Conservation (phyloP, 768 basidiomycete species). For the Chalciporus piperatus region DNA sequence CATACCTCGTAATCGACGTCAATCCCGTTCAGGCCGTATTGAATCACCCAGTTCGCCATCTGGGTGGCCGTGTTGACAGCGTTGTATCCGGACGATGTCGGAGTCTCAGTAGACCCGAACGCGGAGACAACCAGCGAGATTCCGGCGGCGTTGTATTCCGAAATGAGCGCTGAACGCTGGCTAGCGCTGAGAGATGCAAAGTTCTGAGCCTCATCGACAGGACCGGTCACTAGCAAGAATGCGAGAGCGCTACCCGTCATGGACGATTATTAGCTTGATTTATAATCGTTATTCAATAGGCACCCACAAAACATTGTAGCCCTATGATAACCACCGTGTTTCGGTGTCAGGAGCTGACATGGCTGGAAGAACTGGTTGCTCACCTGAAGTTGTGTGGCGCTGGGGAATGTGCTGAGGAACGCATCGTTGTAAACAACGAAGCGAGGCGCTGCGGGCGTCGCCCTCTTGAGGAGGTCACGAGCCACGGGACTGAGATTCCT, state of each 20-base stretch:
- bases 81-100: slow-evolving; percentile 38
- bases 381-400: slow-evolving; percentile 43
- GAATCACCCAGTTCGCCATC: slow-evolving; percentile 43
- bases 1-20: slow-evolving; percentile 50
- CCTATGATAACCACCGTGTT: slow-evolving; percentile 12
- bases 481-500: slow-evolving; percentile 19
- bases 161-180: slow-evolving; percentile 39
- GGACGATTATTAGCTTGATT: no score
- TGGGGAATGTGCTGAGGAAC: slow-evolving; percentile 44
- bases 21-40: slow-evolving; percentile 46
- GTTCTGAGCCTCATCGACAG: slow-evolving; percentile 44
- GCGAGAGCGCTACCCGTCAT: slow-evolving; percentile 32
- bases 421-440: slow-evolving; percentile 42
- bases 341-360: background rate
- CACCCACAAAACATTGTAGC: slow-evolving; percentile 35
- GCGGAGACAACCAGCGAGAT: slow-evolving; percentile 54
- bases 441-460: slow-evolving; percentile 44
- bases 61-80: slow-evolving; percentile 38
- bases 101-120: slow-evolving; percentile 41
- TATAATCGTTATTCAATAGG: background rate
- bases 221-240: slow-evolving; percentile 40
- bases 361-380: background rate
- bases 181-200: slow-evolving; percentile 30
- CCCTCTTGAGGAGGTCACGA: slow-evolving; percentile 18
- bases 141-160: slow-evolving; percentile 49